Conservation (phyloP, 768 basidiomycete species). For the Tricholoma sp. region DNA sequence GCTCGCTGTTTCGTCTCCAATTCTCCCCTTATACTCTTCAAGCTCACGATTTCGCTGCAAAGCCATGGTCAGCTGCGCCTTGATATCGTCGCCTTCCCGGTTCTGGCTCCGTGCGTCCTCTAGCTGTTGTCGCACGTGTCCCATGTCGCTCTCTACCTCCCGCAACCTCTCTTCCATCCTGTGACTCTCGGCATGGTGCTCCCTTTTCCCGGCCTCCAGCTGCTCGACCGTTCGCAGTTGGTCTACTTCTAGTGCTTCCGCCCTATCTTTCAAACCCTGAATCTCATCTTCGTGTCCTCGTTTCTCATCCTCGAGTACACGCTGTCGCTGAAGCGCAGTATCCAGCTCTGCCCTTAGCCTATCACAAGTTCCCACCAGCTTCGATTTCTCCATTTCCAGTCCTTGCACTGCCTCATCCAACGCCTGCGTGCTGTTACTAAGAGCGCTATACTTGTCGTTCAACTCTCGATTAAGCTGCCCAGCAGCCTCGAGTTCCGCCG, state of each 20-base stretch:
- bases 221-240: neutral
- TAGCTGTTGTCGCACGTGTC: neutral
- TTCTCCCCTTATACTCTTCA: neutral
- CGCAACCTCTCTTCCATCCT: neutral
- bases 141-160: neutral
- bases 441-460: neutral
- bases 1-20: neutral
- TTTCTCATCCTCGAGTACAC: neutral
- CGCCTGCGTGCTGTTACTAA: neutral
- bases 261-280: neutral
- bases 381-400: neutral
- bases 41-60: neutral
- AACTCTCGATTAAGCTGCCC: neutral
- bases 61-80: neutral
- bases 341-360: neutral
- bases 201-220: slow-evolving; percentile 5
- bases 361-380: neutral
- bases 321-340: neutral
- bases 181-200: neutral
- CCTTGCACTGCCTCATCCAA: neutral
- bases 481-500: neutral
- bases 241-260: neutral
- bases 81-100: neutral
- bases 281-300: neutral
- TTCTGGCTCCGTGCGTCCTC: neutral